These are phyloP conservation scores for Chondrus crispus DNA, from an alignment of 23 red algal species.

Conservation along the genomic window DNA sequence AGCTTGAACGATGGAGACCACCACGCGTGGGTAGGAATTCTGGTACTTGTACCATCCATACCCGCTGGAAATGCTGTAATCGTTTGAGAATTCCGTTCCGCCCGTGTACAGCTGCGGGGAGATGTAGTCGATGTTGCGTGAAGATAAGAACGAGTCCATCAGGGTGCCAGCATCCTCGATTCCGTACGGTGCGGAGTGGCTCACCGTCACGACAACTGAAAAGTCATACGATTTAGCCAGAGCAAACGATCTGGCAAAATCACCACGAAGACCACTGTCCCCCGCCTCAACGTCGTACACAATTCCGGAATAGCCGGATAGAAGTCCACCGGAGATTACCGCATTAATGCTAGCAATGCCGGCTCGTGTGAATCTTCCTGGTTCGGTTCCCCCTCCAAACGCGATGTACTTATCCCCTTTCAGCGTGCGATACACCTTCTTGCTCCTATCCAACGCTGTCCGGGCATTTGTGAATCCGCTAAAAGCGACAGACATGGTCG, in stretches of 20 bases:
- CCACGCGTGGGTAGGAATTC: not conserved
- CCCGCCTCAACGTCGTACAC: slow-evolving; percentile 40
- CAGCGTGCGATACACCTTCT: not conserved
- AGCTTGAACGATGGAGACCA: not conserved
- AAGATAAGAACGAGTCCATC: not conserved
- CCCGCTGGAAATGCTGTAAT: not conserved
- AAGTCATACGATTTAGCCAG: too few relatives aligned
- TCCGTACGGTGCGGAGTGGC: slow-evolving; percentile 18
- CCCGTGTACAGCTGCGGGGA: slow-evolving; percentile 25
- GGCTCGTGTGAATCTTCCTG: not conserved
- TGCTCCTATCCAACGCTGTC: not conserved
- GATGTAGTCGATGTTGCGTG: not conserved
- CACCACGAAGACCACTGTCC: not conserved
- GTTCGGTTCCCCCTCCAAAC: slow-evolving; percentile 22
- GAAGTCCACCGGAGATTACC: not conserved
- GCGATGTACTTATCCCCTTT: not conserved
- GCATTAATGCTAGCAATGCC: not conserved
- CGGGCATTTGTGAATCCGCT: not conserved
- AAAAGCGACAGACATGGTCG: slow-evolving; percentile 17
- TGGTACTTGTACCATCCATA: not conserved
- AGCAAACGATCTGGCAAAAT: not conserved
- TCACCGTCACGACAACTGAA: slow-evolving; percentile 13
- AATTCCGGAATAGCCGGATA: not conserved
- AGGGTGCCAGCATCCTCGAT: not conserved
- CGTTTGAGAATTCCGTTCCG: not conserved